Percentiles rank a stretch among this genome's conserved stretches.
Conservation (phyloP, 176 grass and related monocot genomes). For the Eremochloa ophiuroides region DNA sequence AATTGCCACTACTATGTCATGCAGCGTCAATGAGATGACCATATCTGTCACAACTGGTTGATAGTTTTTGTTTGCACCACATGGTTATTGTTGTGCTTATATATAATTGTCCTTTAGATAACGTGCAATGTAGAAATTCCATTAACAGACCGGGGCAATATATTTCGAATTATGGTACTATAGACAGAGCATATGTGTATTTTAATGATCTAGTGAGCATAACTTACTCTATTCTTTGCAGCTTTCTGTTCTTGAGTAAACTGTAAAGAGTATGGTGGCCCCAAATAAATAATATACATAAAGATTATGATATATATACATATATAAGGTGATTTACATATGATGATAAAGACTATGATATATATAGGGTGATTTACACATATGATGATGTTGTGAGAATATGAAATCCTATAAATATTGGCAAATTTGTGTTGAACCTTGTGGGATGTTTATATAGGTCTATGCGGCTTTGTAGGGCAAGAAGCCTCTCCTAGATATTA, state of each 20-base stretch:
- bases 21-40: constrained; percentile 13
- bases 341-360: no score
- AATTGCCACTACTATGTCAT: neutral
- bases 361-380: no score
- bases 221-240: neutral
- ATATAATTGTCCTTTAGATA: neutral
- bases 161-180: no score
- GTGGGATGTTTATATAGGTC: no score
- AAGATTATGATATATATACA: no score
- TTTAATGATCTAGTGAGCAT: neutral
- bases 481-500: no score
- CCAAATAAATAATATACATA: no score
- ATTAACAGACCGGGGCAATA: neutral
- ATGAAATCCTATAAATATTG: no score
- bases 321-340: no score
- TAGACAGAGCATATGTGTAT: neutral
- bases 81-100: neutral
- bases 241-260: neutral
- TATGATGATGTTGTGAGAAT: no score
- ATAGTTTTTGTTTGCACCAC: neutral
- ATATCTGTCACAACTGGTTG: neutral
- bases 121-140: neutral
- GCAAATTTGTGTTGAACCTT: no score
- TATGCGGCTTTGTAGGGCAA: no score
- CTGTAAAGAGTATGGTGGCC: neutral